A percentile compares a stretch with the other conserved stretches of the same genome.
Evolutionary conservation across 148 eudicot species (phyloP).

Genomic region (Chenopodium suecicum): DNA sequence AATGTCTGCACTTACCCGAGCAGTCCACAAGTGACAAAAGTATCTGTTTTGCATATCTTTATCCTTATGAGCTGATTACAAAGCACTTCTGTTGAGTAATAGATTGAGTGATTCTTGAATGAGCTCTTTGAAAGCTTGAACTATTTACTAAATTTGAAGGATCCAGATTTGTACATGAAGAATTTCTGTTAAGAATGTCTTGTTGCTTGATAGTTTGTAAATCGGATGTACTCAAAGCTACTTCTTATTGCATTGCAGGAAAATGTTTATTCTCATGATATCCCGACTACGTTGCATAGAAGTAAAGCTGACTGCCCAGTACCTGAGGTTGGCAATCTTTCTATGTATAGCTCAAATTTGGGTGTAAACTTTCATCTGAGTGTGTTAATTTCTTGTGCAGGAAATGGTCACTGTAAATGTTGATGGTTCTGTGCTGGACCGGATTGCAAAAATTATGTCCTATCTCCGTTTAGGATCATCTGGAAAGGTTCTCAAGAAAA

Average conservation of each 20-base stretch:
- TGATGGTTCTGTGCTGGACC: constrained; percentile 95
- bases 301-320: constrained; percentile 98
- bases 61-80: background rate
- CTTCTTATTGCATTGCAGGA: constrained; percentile 52
- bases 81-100: background rate
- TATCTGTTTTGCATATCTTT: background rate
- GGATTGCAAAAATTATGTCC: constrained; percentile 92
- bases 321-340: constrained; percentile 66
- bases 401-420: constrained; percentile 97
- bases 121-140: background rate
- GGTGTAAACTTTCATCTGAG: constrained; percentile 6
- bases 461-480: constrained; percentile 98
- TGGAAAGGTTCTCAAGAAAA: constrained; percentile 96
- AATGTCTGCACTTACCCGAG: background rate
- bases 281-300: constrained; percentile 94
- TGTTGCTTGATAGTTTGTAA: background rate
- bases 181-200: background rate
- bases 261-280: constrained; percentile 78
- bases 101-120: background rate
- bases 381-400: constrained; percentile 43
- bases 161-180: background rate
- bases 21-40: background rate
- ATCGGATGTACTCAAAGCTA: constrained; percentile 4
- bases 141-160: background rate
- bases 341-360: constrained; percentile 6